Percentiles rank a stretch among this genome's conserved stretches.
phyloP scores from a whole-genome alignment of 2,329 filamentous ascomycete species.

The Ceratocystis smalleyi region DNA sequence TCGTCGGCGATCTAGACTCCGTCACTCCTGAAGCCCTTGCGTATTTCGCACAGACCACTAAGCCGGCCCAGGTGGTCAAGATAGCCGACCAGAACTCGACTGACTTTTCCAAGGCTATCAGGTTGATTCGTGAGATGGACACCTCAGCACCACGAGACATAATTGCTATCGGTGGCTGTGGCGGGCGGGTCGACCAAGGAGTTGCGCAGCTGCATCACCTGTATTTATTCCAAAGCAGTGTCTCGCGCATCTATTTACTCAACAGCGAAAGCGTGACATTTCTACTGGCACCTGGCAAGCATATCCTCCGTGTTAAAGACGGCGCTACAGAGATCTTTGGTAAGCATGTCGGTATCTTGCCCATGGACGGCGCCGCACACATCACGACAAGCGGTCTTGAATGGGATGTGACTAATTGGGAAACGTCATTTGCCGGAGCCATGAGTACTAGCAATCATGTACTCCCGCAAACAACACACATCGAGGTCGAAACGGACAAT shows the following conservation, averaged over 20 bases:
- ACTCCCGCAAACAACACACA: conserved; percentile 38
- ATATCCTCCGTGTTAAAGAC: conserved; percentile 49
- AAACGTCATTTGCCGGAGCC: conserved; percentile 56
- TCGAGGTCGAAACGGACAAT: conserved; percentile 46
- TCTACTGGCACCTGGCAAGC: conserved; percentile 43
- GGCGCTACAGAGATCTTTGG: conserved; percentile 43
- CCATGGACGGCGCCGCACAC: conserved; percentile 59
- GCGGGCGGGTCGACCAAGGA: conserved; percentile 83
- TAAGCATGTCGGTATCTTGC: conserved; percentile 73
- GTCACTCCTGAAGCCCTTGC: conserved; percentile 43
- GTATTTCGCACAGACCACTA: conserved; percentile 41
- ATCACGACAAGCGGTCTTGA: conserved; percentile 70
- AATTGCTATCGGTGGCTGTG: conserved; percentile 70
- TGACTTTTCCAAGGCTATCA: conserved; percentile 75
- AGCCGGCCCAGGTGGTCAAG: conserved; percentile 44
- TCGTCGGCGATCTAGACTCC: conserved; percentile 88
- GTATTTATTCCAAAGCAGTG: conserved; percentile 43
- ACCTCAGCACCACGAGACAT: conserved; percentile 37
- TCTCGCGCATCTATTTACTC: conserved; percentile 55
- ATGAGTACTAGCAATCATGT: conserved; percentile 74
- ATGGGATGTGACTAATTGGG: conserved; percentile 80
- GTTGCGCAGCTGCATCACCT: conserved; percentile 80
- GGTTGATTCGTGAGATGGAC: conserved; percentile 34
- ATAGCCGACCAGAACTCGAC: conserved; percentile 76
- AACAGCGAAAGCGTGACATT: conserved; percentile 72